Percentiles rank a stretch among this genome's conserved stretches.
phyloP scores from a whole-genome alignment of 345 rosid genomes.

The Eutrema japonicum region DNA sequence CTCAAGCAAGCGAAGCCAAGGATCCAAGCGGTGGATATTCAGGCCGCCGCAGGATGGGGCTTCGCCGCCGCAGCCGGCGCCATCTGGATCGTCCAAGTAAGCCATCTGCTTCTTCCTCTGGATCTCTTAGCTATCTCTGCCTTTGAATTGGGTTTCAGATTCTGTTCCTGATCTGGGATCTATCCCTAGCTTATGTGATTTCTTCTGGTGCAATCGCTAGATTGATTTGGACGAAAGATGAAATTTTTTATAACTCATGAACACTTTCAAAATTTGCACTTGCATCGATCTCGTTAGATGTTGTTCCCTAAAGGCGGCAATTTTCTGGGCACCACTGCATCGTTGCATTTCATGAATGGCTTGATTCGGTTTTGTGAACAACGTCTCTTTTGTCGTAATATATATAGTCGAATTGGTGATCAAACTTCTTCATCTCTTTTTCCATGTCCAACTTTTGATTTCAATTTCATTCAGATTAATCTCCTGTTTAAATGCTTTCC shows the following conservation, averaged over 20 bases:
- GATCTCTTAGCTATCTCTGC: slow-evolving; percentile 2
- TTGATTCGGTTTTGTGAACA: slow-evolving; percentile 5
- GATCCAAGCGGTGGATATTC: slow-evolving; percentile 64
- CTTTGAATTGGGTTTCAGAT: slow-evolving; percentile 20
- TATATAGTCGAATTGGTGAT: slow-evolving; percentile 13
- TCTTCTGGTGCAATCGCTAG: slow-evolving; percentile 25
- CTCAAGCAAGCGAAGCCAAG: slow-evolving; percentile 57
- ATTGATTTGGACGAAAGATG: slow-evolving; percentile 10
- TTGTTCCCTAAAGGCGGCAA: not conserved
- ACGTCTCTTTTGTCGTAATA: not conserved
- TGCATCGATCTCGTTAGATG: slow-evolving; percentile 14
- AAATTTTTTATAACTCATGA: not conserved
- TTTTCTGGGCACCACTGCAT: not conserved
- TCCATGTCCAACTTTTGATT: not conserved
- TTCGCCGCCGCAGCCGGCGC: slow-evolving; percentile 75
- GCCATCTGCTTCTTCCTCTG: slow-evolving; percentile 2
- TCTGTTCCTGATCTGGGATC: slow-evolving; percentile 31
- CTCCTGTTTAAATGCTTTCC: not conserved
- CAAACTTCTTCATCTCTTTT: not conserved
- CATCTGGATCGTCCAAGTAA: slow-evolving; percentile 77
- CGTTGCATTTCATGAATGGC: slow-evolving; percentile 21
- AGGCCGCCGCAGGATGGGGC: slow-evolving; percentile 85
- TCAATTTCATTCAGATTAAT: not conserved
- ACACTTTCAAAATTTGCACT: not conserved
- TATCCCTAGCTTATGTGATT: not conserved